phyloP scores from a whole-genome alignment of 345 rosid species.

The Acer yangbiense region DNA sequence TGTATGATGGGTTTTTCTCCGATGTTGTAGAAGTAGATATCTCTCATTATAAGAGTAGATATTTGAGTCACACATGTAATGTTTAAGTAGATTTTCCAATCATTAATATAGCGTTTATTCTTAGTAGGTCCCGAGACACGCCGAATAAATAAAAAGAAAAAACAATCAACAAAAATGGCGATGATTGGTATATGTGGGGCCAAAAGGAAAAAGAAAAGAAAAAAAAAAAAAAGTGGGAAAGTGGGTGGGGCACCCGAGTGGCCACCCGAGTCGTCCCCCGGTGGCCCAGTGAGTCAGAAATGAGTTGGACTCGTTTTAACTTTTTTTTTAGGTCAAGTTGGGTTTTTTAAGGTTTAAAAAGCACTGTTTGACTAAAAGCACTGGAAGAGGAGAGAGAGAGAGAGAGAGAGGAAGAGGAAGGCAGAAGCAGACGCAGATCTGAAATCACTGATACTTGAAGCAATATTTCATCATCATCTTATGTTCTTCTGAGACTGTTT shows the following conservation, averaged over 20 bases:
- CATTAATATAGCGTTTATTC: too few relatives aligned
- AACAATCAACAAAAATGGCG: not conserved
- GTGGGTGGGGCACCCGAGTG: slow-evolving; percentile 20
- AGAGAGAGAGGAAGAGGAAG: not conserved
- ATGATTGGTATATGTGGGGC: not conserved
- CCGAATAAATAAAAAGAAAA: too few relatives aligned
- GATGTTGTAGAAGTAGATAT: too few relatives aligned
- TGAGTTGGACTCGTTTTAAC: slow-evolving; percentile 22
- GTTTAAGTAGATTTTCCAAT: too few relatives aligned
- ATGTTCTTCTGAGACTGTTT: slow-evolving; percentile 42
- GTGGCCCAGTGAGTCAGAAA: slow-evolving; percentile 21
- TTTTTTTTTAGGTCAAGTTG: slow-evolving; percentile 27
- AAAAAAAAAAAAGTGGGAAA: too few relatives aligned
- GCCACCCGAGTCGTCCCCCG: not conserved
- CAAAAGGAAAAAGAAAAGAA: not conserved
- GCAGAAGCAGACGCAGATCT: slow-evolving; percentile 42
- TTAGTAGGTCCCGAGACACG: too few relatives aligned
- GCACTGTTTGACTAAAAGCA: slow-evolving; percentile 34
- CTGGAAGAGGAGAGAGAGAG: not conserved
- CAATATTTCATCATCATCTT: slow-evolving; percentile 31
- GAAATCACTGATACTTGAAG: slow-evolving; percentile 19
- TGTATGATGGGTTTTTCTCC: too few relatives aligned
- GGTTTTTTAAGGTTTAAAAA: slow-evolving; percentile 13
- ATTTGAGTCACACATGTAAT: too few relatives aligned
- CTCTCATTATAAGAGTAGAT: too few relatives aligned